Evolutionary conservation across 768 basidiomycete species (phyloP).

Genomic region (Cyclocybe cylindracea): DNA sequence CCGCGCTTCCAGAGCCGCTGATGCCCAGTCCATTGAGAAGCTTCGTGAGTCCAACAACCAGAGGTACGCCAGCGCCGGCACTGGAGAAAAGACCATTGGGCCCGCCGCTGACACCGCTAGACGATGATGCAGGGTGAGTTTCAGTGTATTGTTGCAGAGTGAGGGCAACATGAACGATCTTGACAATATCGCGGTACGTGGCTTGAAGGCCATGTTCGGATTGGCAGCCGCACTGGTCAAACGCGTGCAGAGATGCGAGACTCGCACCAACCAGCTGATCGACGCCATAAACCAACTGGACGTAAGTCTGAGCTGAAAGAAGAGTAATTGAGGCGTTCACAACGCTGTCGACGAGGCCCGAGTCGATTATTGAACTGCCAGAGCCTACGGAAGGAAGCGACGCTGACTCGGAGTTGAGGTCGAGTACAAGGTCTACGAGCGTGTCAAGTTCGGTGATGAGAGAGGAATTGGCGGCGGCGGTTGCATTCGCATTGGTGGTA

Average conservation of each 20-base stretch:
- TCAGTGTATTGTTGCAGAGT: too few relatives aligned
- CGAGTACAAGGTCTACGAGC: constrained; percentile 18
- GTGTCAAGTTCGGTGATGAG: constrained; percentile 13
- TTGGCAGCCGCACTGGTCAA: not conserved
- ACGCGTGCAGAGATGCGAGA: not conserved
- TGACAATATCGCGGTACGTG: not conserved
- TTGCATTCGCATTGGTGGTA: not conserved
- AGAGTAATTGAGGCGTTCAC: constrained; percentile 8
- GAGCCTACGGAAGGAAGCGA: constrained; percentile 1
- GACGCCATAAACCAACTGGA: constrained; percentile 5
- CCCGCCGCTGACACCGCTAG: too few relatives aligned
- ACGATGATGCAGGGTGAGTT: too few relatives aligned
- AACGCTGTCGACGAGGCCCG: constrained; percentile 6
- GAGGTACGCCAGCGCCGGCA: not conserved
- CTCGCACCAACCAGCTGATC: constrained; percentile 1
- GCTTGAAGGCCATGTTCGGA: not conserved
- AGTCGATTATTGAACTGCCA: not conserved
- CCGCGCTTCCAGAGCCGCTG: not conserved
- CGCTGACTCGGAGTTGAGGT: constrained; percentile 11
- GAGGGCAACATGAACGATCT: not conserved
- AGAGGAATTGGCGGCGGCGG: constrained; percentile 5
- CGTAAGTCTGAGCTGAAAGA: constrained; percentile 5
- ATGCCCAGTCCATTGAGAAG: not conserved
- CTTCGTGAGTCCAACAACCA: not conserved
- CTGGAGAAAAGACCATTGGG: too few relatives aligned